These are phyloP conservation scores for Pseudoneurospora amorphoporcata DNA, from an alignment of 495 filamentous ascomycete species.

Conservation along the genomic window DNA sequence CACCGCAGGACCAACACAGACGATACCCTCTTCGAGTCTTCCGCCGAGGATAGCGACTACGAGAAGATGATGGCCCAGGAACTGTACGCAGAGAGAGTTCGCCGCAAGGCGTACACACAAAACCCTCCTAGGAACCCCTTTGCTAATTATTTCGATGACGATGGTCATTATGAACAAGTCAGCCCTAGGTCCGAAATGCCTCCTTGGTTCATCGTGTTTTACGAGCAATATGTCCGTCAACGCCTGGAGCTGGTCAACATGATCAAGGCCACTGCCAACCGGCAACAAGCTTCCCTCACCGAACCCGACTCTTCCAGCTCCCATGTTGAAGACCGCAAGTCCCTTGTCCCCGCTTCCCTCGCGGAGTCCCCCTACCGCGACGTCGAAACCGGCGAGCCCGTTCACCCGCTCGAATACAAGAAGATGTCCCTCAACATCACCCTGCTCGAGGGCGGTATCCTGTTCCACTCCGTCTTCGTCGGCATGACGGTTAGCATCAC, in stretches of 20 bases:
- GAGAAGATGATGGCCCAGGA: slow-evolving; percentile 34
- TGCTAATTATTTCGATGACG: slow-evolving; percentile 14
- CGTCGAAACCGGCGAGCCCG: slow-evolving; percentile 28
- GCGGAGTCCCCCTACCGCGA: slow-evolving; percentile 26
- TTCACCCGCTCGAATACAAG: slow-evolving; percentile 35
- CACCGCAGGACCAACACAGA: slow-evolving; percentile 19
- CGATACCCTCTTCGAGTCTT: slow-evolving; percentile 19
- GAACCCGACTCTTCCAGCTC: slow-evolving; percentile 6
- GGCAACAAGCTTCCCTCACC: slow-evolving; percentile 1
- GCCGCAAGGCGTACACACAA: not conserved
- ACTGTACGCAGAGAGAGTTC: slow-evolving; percentile 24
- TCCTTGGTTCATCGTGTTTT: slow-evolving; percentile 45
- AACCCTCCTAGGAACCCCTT: slow-evolving; percentile 9
- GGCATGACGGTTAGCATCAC: slow-evolving; percentile 60
- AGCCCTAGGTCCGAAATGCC: slow-evolving; percentile 38
- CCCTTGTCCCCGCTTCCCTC: slow-evolving; percentile 5
- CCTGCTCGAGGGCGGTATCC: slow-evolving; percentile 44
- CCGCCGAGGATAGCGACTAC: slow-evolving; percentile 21
- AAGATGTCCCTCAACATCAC: slow-evolving; percentile 44
- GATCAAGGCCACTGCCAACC: slow-evolving; percentile 21
- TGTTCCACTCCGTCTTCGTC: slow-evolving; percentile 55
- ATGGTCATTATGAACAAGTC: slow-evolving; percentile 4
- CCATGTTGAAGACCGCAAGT: slow-evolving; percentile 16
- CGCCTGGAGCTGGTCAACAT: slow-evolving; percentile 38
- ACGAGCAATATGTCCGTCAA: slow-evolving; percentile 44